Base-by-base conservation (phyloP, 768 basidiomycete species). In the Solioccasus polychromus region DNA sequence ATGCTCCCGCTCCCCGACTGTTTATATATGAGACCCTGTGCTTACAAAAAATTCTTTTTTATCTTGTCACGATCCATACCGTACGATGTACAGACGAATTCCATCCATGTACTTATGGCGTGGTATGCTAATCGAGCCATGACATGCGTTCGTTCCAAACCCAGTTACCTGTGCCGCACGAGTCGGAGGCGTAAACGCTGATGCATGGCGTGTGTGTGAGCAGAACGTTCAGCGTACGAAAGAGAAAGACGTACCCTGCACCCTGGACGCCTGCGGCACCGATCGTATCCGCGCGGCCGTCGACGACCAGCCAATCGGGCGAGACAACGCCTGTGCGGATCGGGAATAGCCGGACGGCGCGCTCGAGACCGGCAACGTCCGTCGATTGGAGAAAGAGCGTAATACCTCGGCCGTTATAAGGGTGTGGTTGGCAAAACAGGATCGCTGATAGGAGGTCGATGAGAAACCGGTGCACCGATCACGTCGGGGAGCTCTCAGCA, bases 261-360 rank as follows among this genome's bases (percentile, higher is more conserved):
- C 79, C 90, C 11, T 76, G 63, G 17, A 91, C 68, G 1, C 85
- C 91, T n/a, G 77, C 87, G 10, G 87, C 82, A 5, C 87, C 89
- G 15, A 75, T 62, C 35, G 47, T 57, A 51, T 85, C 85, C 17
- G 80, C 72, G 11, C 64, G 60, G 12, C 64, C 64, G 9, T 78
- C 75, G 4, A 83, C 69, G 15, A 90, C 72, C 6, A 90, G 54
- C 88, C 91, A 94, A 55, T 90, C 87, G 2, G 90, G 88, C 1
- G 78, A 73, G 8, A 80, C 63, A 3, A 92, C 72, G 4, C 90
- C 90, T 2, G 92, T 95, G 17, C 92, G 79, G 20, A 89, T 77
- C 4, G 92, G 92, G 58, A 94, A 87, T n/a, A 92, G 66, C 35
- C 85, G 76, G 2, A 75, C 62, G 1, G 76, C 80, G 42, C 82